Evolutionary conservation across 1,284 basidiomycete species (phyloP), one percentile per base, ranked within the genome.

Genomic region (Heterobasidion annosum): DNA sequence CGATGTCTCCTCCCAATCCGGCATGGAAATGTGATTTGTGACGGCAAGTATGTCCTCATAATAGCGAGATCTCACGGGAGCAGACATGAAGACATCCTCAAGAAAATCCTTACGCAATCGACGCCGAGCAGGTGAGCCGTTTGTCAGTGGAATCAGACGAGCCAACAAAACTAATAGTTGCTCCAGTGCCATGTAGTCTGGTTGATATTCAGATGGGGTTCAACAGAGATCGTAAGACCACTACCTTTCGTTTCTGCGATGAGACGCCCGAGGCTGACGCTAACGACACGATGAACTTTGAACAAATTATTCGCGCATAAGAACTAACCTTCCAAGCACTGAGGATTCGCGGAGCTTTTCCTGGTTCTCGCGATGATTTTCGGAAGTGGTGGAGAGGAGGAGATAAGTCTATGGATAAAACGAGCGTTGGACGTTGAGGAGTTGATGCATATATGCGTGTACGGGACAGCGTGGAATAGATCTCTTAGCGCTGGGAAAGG

Each of bases 181-280:
- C 61, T 85, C 83, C 32, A 83, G 65, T 16, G 73, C 72, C 13
- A 83, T 65, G 60, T 76, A 83, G 56, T 80, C 83, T 85, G 53
- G 3, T 8, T 12, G 8, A n/a, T 2, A 45, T 15, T 44, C 32
- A 18, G 34, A 33, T 10, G 47, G 25, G 12, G 40, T 9, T 42
- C 15, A 8, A 10, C 19, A 19, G 18, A 16, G 2, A 10, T 34
- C 34, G 34, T 9, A 43, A 16, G 32, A 12, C 42, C 8, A 44
- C 61, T 18, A 67, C 69, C 68, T 62, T 63, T 66, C 2, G 70
- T 69, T 19, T 62, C 56, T 60, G 64, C 66, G 15, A 71, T 61
- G 33, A 65, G 61, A 5, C 57, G 57, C 2, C 70, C 69, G 1
- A 71, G 61, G 16, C 62, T 66, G 16, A 61, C 55, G 32, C 66